Evolutionary conservation across 371 early-diverging fungal species (phyloP).

Genomic region (Haplosporangium sp.): DNA sequence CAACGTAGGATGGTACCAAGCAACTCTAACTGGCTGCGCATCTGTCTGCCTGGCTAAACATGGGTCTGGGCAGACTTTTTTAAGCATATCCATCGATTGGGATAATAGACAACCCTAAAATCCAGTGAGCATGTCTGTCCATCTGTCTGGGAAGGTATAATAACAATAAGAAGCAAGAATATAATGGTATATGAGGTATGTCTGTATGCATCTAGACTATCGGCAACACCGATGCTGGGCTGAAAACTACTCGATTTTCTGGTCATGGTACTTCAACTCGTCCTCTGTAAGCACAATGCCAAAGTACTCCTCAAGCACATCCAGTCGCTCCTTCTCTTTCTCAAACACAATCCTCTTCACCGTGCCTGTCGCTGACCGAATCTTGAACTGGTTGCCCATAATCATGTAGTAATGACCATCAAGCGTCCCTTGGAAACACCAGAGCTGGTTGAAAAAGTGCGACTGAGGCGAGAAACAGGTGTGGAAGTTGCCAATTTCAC

Average conservation of each 20-base stretch:
- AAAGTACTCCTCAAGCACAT: constrained; percentile 28
- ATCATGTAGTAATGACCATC: constrained; percentile 20
- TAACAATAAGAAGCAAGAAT: too few relatives aligned
- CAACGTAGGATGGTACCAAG: too few relatives aligned
- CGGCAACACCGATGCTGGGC: too few relatives aligned
- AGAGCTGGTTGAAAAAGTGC: constrained; percentile 6
- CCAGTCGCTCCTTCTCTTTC: constrained; percentile 25
- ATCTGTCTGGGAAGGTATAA: too few relatives aligned
- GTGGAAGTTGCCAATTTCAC: constrained; percentile 17
- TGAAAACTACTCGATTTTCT: constrained; percentile 14
- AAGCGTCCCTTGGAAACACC: constrained; percentile 22
- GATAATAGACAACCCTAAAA: too few relatives aligned
- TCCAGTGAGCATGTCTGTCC: too few relatives aligned
- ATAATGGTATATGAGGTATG: background rate
- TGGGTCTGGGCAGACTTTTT: too few relatives aligned
- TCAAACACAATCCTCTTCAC: constrained; percentile 7
- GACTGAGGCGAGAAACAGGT: constrained; percentile 13
- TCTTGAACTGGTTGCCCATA: constrained; percentile 2
- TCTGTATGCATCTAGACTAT: background rate
- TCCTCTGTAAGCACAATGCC: constrained; percentile 34
- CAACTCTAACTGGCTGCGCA: too few relatives aligned
- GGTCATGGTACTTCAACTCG: constrained; percentile 28
- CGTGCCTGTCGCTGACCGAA: constrained; percentile 13
- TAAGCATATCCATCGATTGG: too few relatives aligned
- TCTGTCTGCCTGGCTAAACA: too few relatives aligned